Percentiles rank a stretch among this genome's conserved stretches.
These are phyloP conservation scores for Candida adriatica DNA, from an alignment of 805 yeast genomes.

Conservation along the genomic window DNA sequence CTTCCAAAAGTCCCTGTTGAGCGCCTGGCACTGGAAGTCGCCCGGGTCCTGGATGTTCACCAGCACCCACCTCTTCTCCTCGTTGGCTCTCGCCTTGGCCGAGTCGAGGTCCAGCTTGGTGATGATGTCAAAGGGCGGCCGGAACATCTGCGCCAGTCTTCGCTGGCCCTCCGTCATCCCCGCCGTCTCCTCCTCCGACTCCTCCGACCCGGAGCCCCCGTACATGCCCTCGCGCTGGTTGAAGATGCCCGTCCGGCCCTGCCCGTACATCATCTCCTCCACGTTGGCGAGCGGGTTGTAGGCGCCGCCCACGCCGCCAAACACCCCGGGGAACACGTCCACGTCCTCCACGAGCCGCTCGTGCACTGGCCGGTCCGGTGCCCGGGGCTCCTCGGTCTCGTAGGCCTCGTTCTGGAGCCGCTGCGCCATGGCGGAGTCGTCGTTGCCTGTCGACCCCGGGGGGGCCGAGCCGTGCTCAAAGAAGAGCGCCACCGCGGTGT, in stretches of 20 bases:
- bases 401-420: constrained; percentile 61
- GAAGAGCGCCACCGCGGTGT: constrained; percentile 76
- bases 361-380: constrained; percentile 70
- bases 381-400: constrained; percentile 45
- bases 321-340: constrained; percentile 28
- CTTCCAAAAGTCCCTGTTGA: constrained; percentile 94
- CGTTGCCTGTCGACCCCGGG: constrained; percentile 2
- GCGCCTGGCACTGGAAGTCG: constrained; percentile 81
- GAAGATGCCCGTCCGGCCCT: constrained; percentile 26
- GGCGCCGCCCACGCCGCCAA: constrained; percentile 33
- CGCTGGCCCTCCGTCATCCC: constrained; percentile 37
- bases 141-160: constrained; percentile 75
- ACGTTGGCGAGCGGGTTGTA: constrained; percentile 10
- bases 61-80: constrained; percentile 69
- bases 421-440: constrained; percentile 52
- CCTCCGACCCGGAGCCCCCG: constrained; percentile 16
- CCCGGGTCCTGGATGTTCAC: constrained; percentile 82
- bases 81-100: constrained; percentile 65
- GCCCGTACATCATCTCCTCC: constrained; percentile 26
- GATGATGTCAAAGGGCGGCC: constrained; percentile 93
- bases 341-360: constrained; percentile 64
- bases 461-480: constrained; percentile 51
- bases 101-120: constrained; percentile 57
- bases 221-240: constrained; percentile 26
- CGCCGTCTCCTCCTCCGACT: constrained; percentile 25